A percentile compares a stretch with the other conserved stretches of the same genome.
Evolutionary conservation across 768 basidiomycete genomes (phyloP).

Genomic region (Podaxis rugospora): DNA sequence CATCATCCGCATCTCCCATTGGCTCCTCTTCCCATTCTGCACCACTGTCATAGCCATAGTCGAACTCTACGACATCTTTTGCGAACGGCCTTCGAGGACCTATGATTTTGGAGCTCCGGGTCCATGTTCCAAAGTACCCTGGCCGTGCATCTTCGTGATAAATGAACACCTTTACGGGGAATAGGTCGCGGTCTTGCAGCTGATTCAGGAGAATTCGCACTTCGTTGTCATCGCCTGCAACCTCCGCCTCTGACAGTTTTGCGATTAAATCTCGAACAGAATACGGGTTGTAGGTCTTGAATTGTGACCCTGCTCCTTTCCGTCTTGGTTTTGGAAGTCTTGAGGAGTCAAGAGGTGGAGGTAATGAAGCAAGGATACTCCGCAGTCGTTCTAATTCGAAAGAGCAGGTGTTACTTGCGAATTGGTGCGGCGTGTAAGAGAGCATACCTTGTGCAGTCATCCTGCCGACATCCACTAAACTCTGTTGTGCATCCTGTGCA

Average conservation of each 20-base stretch:
- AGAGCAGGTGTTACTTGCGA: neutral
- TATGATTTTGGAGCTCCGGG: slow-evolving; percentile 70
- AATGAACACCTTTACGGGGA: slow-evolving; percentile 79
- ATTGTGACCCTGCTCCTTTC: slow-evolving; percentile 16
- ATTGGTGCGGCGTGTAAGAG: neutral
- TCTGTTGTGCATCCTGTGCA: slow-evolving; percentile 15
- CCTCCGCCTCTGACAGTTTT: slow-evolving; percentile 72
- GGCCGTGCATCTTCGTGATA: slow-evolving; percentile 85
- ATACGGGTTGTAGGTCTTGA: slow-evolving; percentile 32
- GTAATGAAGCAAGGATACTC: slow-evolving; percentile 31
- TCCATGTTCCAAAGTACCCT: slow-evolving; percentile 95
- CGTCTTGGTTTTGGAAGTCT: slow-evolving; percentile 15
- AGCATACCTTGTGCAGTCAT: slow-evolving; percentile 39
- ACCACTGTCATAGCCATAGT: slow-evolving; percentile 93
- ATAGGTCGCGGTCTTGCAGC: slow-evolving; percentile 54
- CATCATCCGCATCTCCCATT: slow-evolving; percentile 73
- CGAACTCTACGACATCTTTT: slow-evolving; percentile 69
- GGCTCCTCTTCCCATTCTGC: slow-evolving; percentile 95
- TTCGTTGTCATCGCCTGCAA: slow-evolving; percentile 63
- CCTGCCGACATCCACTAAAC: slow-evolving; percentile 21
- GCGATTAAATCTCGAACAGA: slow-evolving; percentile 47
- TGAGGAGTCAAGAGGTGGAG: slow-evolving; percentile 20
- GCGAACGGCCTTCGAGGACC: slow-evolving; percentile 83
- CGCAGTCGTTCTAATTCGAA: slow-evolving; percentile 31
- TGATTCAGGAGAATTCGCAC: slow-evolving; percentile 61